A percentile compares a stretch with the other conserved stretches of the same genome.
Conservation (phyloP, 371 early-diverging fungal species). For the Thermomucor indicae-seudaticae region DNA sequence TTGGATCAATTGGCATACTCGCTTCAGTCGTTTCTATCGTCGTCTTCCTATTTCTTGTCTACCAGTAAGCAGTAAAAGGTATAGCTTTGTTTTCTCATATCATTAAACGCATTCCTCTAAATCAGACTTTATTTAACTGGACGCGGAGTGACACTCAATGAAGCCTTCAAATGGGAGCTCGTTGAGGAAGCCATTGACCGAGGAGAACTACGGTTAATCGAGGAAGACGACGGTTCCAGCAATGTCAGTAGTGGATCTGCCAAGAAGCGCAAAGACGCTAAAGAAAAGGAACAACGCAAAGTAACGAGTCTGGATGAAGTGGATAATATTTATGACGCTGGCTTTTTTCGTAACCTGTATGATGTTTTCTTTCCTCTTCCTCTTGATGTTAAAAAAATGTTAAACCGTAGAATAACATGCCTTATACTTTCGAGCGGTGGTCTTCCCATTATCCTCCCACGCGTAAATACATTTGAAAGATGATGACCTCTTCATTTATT, state of each 20-base stretch:
- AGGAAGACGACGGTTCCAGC: conserved; percentile 9
- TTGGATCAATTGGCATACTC: conserved; percentile 63
- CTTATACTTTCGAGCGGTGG: no score
- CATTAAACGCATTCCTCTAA: background rate
- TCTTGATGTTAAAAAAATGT: no score
- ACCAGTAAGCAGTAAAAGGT: no score
- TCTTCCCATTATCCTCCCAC: no score
- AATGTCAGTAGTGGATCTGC: background rate
- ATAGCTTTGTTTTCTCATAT: background rate
- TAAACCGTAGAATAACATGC: no score
- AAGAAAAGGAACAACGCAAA: conserved; percentile 8
- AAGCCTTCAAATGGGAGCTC: conserved; percentile 74
- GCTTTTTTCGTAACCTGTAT: conserved; percentile 47
- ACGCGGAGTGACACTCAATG: conserved; percentile 72
- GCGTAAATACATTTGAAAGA: no score
- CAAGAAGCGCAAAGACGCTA: conserved; percentile 13
- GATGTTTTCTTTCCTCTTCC: conserved; percentile 37
- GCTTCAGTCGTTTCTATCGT: conserved; percentile 56
- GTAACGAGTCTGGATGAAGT: conserved; percentile 48
- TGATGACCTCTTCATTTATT: no score
- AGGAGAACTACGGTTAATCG: conserved; percentile 46
- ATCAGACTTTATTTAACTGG: conserved; percentile 50
- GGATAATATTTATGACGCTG: conserved; percentile 63
- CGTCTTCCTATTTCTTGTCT: conserved; percentile 55
- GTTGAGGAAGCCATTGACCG: conserved; percentile 62